Evolutionary conservation across 331 rosid genomes (phyloP), one percentile per base, ranked within the genome.

Genomic region (Malus hybrid): DNA sequence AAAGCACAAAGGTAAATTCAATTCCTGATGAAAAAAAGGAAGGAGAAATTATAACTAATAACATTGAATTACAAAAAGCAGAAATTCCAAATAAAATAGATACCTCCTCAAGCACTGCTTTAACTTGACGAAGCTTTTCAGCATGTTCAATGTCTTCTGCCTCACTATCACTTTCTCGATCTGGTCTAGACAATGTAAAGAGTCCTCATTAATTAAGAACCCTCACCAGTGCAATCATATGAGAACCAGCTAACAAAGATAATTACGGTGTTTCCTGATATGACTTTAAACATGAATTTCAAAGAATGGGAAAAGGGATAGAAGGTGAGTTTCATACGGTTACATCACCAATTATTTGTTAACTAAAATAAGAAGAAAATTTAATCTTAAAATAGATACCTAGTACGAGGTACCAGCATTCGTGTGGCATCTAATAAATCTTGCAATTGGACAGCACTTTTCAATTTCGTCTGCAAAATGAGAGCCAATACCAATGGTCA

Each of bases 51-150:
- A 7, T 5, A 65, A 65, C 73, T 72, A 19, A 19, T 24, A 16
- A 50, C 6, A 12, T 71, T 56, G 16, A 28, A 54, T 28, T 19
- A 36, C 46, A 42, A 1, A 10, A 42, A 42, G 4, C 46, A 10
- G 13, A 39, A 39, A 32, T 12, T 13, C 42, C 10, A 76, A 74
- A 69, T 64, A 61, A 79, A 78, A 27, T 2, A 76, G 15, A n/a
- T 61, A 92, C 99, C 99, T 95, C 99, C 86, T 95, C 99, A 63
- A 95, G 99, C 78, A 95, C 97, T 42, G 97, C 99, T 89, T 92
- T 95, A 80, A 95, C 99, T 89, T 92, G 99, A 65, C 96, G 97
- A 69, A 95, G 97, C 89, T 89, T 95, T 87, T 95, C 99, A 81
- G 96, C 93, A 88, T 92, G 99, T 80, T 92, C 99, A 55, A 95